Evolutionary conservation across 192 early-diverging fungal species (phyloP), one percentile per base, ranked within the genome.

Genomic region (Coemansia sp.): DNA sequence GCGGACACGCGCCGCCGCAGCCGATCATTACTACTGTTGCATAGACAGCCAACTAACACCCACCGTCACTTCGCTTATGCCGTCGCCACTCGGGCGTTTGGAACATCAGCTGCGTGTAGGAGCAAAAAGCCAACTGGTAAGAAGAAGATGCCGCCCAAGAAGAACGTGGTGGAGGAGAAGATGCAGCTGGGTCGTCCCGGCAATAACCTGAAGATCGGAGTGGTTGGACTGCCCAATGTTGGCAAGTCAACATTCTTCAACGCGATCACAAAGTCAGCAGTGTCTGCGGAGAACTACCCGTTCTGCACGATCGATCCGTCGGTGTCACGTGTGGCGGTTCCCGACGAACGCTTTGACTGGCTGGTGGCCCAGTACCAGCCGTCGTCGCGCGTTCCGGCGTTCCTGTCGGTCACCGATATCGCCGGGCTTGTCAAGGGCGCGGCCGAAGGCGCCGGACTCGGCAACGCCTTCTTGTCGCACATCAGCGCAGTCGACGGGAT

Each of bases 191-290:
- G 93, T 26, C 88, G 93, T 59, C 93, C 93, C 13, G 86, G 88
- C 82, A 94, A 94, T 87, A 93, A 94, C 76, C 86, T 94, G 72
- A 93, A 92, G 85, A 90, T 94, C 83, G 94, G 95, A 70, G 94
- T 98, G 40, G 96, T 99, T 37, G 98, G 98, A 46, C 84, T 99
- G 70, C 98, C 98, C 70, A 99, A 99, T 71, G 95, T 99, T 41
- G 98, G 88, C 66, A 92, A 94, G 79, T 92, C 90, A n/a, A 89
- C 91, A 40, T 89, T 92, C 71, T 93, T 94, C 84, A 92, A 94
- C 76, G 91, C 90, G 41, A 85, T 94, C 65, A 90, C 90, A 61
- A 89, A 85, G 70, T 88, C 85, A 47, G 71, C 85, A 21, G 88
- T 82, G 12, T 79, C 88, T 21, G 90, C 95, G 49, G 95, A 95